A percentile compares a stretch with the other conserved stretches of the same genome.
phyloP scores from a whole-genome alignment of 2,329 filamentous ascomycete species.

The Conoideocrella luteorostrata region DNA sequence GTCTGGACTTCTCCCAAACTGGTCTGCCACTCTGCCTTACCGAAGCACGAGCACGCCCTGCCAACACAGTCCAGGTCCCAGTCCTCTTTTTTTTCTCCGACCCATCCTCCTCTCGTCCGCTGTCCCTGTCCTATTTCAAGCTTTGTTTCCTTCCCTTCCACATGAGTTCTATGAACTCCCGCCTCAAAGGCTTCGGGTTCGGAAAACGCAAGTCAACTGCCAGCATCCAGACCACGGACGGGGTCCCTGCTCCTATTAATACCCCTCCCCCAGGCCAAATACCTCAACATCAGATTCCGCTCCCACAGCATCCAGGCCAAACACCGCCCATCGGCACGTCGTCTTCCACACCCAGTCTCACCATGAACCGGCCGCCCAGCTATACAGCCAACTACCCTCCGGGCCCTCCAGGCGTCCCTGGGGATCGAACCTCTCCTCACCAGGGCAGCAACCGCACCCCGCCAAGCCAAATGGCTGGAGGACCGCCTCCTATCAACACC shows the following conservation, averaged over 20 bases:
- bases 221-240: slow-evolving; percentile 49
- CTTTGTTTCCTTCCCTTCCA: slow-evolving; percentile 23
- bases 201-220: slow-evolving; percentile 70
- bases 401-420: slow-evolving; percentile 33
- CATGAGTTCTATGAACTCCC: slow-evolving; percentile 75
- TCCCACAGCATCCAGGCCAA: slow-evolving; percentile 26
- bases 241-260: slow-evolving; percentile 24
- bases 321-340: slow-evolving; percentile 30
- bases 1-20: slow-evolving; percentile 1
- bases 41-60: slow-evolving; percentile 2
- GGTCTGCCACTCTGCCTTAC: slow-evolving; percentile 4
- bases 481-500: slow-evolving; percentile 62
- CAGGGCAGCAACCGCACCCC: slow-evolving; percentile 47
- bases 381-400: slow-evolving; percentile 52
- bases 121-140: slow-evolving; percentile 1
- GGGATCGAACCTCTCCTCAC: slow-evolving; percentile 48
- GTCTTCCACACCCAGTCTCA: slow-evolving; percentile 41
- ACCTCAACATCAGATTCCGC: slow-evolving; percentile 37
- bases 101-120: slow-evolving; percentile 13
- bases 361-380: slow-evolving; percentile 62
- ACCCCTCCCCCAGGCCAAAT: slow-evolving; percentile 37
- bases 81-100: slow-evolving; percentile 9
- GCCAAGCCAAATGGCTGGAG: slow-evolving; percentile 55
- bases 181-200: slow-evolving; percentile 74
- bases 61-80: not conserved